A percentile compares a stretch with the other conserved stretches of the same genome.
phyloP scores from a whole-genome alignment of 371 early-diverging fungal genomes.

The Mortierella sp. region DNA sequence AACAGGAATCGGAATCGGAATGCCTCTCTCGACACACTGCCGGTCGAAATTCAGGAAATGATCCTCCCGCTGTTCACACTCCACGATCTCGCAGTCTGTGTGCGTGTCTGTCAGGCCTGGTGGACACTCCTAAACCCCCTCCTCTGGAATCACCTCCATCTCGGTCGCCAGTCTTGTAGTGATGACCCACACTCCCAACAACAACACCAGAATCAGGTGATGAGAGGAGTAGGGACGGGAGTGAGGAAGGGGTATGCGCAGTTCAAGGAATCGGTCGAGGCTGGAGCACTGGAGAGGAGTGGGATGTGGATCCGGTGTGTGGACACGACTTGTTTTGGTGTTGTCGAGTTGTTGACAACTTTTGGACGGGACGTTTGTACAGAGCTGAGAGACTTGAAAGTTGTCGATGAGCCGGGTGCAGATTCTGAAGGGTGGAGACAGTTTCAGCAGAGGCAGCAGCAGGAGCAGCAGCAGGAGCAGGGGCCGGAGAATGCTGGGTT shows the following conservation, averaged over 20 bases:
- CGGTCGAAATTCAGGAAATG: slow-evolving; percentile 1
- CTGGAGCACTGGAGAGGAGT: neutral
- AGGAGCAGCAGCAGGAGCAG: neutral
- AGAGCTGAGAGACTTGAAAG: neutral
- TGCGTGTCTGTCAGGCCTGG: neutral
- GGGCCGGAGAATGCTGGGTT: neutral
- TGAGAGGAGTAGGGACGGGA: neutral
- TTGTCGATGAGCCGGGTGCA: neutral
- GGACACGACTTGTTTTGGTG: slow-evolving; percentile 8
- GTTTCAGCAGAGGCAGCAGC: no score
- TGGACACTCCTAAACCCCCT: neutral
- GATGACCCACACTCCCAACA: no score
- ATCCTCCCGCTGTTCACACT: neutral
- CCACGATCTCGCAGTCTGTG: neutral
- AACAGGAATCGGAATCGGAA: neutral
- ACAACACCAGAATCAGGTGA: no score
- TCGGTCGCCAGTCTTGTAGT: neutral
- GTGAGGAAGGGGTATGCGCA: neutral
- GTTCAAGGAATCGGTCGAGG: neutral
- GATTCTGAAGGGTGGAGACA: neutral
- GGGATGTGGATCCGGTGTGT: neutral
- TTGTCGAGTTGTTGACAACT: neutral
- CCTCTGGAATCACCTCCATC: neutral
- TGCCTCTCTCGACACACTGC: neutral
- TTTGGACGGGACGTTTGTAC: neutral